Percentiles rank a stretch among this genome's conserved stretches.
These are phyloP conservation scores for Bacidia gigantensis DNA, from an alignment of 495 filamentous ascomycete genomes.

Conservation along the genomic window DNA sequence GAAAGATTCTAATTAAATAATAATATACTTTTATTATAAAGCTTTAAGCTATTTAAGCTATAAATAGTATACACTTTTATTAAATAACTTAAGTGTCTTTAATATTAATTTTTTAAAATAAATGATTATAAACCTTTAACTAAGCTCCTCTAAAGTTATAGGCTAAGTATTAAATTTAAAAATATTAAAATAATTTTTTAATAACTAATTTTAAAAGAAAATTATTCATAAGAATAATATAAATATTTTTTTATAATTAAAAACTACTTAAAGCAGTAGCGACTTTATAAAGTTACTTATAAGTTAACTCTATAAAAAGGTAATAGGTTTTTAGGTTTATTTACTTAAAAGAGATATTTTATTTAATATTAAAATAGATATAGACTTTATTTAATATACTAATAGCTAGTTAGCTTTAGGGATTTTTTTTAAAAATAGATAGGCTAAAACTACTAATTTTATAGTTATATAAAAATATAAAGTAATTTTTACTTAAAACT, in stretches of 20 bases:
- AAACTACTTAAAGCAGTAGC: background rate
- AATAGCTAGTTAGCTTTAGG: background rate
- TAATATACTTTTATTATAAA: background rate
- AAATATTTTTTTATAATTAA: conserved; percentile 3
- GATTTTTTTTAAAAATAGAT: background rate
- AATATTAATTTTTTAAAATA: conserved; percentile 1
- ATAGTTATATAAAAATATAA: too few relatives aligned
- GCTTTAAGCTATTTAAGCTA: background rate
- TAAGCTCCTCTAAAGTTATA: background rate
- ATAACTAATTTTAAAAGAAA: background rate
- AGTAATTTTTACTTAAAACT: too few relatives aligned
- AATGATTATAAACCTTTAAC: background rate
- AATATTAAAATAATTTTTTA: background rate
- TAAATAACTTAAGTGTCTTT: too few relatives aligned
- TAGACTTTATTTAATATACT: too few relatives aligned
- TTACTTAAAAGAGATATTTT: background rate
- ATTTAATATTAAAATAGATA: background rate
- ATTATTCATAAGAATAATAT: background rate
- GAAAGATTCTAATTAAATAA: background rate
- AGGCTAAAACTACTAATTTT: too few relatives aligned
- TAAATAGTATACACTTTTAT: background rate
- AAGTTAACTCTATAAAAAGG: too few relatives aligned
- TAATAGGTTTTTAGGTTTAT: too few relatives aligned
- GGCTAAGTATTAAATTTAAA: too few relatives aligned
- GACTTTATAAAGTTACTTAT: background rate